Base-by-base conservation (phyloP, 2,329 filamentous ascomycete genomes). In the Fusarium luffae region DNA sequence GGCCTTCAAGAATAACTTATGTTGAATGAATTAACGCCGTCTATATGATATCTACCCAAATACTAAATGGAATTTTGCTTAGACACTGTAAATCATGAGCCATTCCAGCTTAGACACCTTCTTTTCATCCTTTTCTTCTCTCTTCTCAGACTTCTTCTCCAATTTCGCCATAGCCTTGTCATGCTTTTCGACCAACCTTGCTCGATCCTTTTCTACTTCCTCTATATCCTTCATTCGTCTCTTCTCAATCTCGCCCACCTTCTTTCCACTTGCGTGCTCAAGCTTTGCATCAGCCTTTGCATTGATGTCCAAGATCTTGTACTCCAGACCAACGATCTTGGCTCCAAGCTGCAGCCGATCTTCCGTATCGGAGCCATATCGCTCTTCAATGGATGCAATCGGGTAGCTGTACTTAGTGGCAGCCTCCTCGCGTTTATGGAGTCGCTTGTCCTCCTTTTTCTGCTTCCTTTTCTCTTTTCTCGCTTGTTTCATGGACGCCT, bases 71-170 rank as follows among this genome's bases (percentile, higher is more conserved):
- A 11, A 18, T 16, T 9, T 11, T 21, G 2, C 0, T 40, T 46
- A 19, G 56, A 56, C n/a, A 7, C n/a, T 37, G 6, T 21, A 50
- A n/a, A 66, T 62, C 40, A 67, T 44, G 4, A 66, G 49, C 63
- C 63, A 66, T n/a, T 67, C 49, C 6, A 66, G 13, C 21, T 41
- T 66, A 2, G 63, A 49, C 10, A 66, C 49, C n/a, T 67, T 67
- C 49, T 62, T 67, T 41, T 51, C 57, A 0, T 62, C 49, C 4
- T 63, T 54, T 16, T 51, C 63, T 4, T 51, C 49, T 11, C 43
- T 50, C 14, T 66, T 55, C 4, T 19, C 32, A 4, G 44, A 41
- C 7, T 47, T 66, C 63, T 66, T 56, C 3, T 43, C 19, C 7
- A 43, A 27, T 9, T 47, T 66, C 0, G 49, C 10, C 1, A 37